phyloP scores from a whole-genome alignment of 1,284 basidiomycete species.

The Psilocybe mexicana region DNA sequence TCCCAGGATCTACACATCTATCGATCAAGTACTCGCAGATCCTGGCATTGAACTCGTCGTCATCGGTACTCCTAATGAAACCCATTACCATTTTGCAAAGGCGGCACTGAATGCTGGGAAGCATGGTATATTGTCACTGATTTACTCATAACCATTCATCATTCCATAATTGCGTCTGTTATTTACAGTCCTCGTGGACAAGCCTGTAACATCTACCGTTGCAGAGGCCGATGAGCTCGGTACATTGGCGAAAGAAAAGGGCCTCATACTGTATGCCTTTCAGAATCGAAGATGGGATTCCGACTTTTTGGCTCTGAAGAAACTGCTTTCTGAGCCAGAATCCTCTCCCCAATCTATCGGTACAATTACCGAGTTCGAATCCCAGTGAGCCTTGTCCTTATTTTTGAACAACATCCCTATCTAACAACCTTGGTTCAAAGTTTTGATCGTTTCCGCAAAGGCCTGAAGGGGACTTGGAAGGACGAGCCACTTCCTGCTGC shows the following conservation, averaged over 20 bases:
- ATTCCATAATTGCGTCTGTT: neutral
- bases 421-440: slow-evolving; percentile 33
- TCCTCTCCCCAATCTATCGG: slow-evolving; percentile 58
- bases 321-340: slow-evolving; percentile 58
- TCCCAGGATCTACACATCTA: slow-evolving; percentile 53
- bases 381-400: slow-evolving; percentile 50
- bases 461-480: slow-evolving; percentile 73
- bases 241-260: slow-evolving; percentile 63
- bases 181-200: slow-evolving; percentile 72
- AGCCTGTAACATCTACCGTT: slow-evolving; percentile 74
- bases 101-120: slow-evolving; percentile 71
- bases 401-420: neutral
- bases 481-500: slow-evolving; percentile 54
- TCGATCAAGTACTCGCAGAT: slow-evolving; percentile 61
- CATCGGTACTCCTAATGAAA: slow-evolving; percentile 78
- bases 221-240: slow-evolving; percentile 70
- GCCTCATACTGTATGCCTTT: slow-evolving; percentile 71
- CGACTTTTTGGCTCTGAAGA: slow-evolving; percentile 77
- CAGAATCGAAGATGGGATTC: slow-evolving; percentile 86
- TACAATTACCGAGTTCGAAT: slow-evolving; percentile 72
- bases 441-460: slow-evolving; percentile 76
- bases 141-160: neutral
- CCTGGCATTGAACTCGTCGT: slow-evolving; percentile 67
- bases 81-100: slow-evolving; percentile 75
- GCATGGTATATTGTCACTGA: slow-evolving; percentile 51